These are phyloP conservation scores for Saccharomyces kudriavzevii DNA, from an alignment of 805 yeast species.

Conservation along the genomic window DNA sequence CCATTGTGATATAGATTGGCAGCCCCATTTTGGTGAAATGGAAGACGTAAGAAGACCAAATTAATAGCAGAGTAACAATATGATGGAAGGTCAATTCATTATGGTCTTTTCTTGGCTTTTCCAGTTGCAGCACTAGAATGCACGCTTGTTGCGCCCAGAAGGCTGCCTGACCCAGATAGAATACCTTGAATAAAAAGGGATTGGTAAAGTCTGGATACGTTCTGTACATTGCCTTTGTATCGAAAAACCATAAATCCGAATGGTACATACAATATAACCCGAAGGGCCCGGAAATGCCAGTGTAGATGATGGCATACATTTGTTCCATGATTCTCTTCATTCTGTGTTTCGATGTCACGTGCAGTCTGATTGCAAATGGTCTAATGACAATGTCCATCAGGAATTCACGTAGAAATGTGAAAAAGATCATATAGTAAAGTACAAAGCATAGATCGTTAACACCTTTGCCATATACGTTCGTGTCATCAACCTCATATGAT, in stretches of 20 bases:
- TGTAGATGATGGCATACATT: conserved; percentile 68
- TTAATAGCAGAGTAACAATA: conserved; percentile 74
- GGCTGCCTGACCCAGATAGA: conserved; percentile 81
- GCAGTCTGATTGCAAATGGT: conserved; percentile 53
- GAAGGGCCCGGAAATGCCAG: conserved; percentile 63
- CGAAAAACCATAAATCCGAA: conserved; percentile 77
- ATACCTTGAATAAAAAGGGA: conserved; percentile 58
- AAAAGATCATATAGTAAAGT: conserved; percentile 63
- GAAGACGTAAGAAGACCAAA: conserved; percentile 74
- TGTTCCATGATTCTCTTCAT: conserved; percentile 79
- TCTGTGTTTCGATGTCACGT: conserved; percentile 33
- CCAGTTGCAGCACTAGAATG: conserved; percentile 67
- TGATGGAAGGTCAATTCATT: conserved; percentile 83
- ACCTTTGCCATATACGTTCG: conserved; percentile 74
- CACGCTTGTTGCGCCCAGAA: conserved; percentile 91
- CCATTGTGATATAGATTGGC: conserved; percentile 87
- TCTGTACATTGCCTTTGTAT: conserved; percentile 66
- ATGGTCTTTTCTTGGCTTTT: conserved; percentile 85
- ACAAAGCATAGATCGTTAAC: conserved; percentile 67
- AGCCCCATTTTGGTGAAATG: conserved; percentile 94
- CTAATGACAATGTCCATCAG: conserved; percentile 65
- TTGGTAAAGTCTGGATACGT: conserved; percentile 71
- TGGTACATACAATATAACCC: conserved; percentile 77
- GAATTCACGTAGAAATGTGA: conserved; percentile 82
- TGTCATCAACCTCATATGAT: conserved; percentile 49